phyloP scores from a whole-genome alignment of 495 filamentous ascomycete species.

The Penicillium pulvis region DNA sequence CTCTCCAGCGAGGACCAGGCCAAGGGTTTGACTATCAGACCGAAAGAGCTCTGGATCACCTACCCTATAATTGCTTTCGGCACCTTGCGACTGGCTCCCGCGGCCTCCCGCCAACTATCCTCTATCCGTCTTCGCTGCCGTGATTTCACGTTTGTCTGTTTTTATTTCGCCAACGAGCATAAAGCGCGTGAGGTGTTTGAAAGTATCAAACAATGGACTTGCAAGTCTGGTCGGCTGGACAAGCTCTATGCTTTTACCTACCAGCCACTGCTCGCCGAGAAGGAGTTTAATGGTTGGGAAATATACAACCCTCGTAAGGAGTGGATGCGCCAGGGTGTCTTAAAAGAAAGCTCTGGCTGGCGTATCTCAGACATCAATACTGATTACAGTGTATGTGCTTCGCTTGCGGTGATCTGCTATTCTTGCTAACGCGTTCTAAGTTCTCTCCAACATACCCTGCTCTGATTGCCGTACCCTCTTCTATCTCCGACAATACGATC shows the following conservation, averaged over 20 bases:
- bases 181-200: conserved; percentile 87
- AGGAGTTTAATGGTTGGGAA: conserved; percentile 77
- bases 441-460: conserved; percentile 97
- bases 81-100: conserved; percentile 68
- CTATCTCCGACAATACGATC: conserved; percentile 93
- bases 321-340: conserved; percentile 78
- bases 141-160: conserved; percentile 89
- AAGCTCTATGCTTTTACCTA: conserved; percentile 92
- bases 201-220: conserved; percentile 79
- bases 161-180: conserved; percentile 77
- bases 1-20: conserved; percentile 36
- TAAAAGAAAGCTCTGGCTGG: conserved; percentile 80
- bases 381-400: conserved; percentile 65
- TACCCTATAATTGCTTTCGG: conserved; percentile 87
- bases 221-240: conserved; percentile 79
- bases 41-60: conserved; percentile 87
- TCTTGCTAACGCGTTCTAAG: conserved; percentile 44
- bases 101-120: conserved; percentile 69
- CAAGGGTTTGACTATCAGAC: conserved; percentile 40
- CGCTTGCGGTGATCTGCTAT: neutral
- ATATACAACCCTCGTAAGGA: conserved; percentile 85
- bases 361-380: conserved; percentile 87
- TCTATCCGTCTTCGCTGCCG: conserved; percentile 87
- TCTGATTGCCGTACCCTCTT: conserved; percentile 76
- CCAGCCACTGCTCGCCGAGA: conserved; percentile 71